phyloP scores from a whole-genome alignment of 176 grass and related monocot genomes.

The Phoenix roebelenii region DNA sequence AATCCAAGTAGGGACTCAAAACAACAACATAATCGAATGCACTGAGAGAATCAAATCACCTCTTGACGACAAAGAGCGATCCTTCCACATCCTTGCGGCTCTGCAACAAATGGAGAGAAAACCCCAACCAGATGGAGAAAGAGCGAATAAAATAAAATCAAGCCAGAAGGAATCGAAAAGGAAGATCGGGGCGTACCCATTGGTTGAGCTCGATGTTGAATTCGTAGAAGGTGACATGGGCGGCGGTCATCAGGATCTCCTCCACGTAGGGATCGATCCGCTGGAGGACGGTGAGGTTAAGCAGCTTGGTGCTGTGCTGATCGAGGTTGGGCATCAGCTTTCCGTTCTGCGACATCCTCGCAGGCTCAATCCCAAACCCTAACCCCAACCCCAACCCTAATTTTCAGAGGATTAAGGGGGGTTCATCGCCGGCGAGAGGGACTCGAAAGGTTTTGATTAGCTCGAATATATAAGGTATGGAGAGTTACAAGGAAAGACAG shows the following conservation, averaged over 20 bases:
- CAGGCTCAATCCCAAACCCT: too few species aligned
- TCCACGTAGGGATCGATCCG: constrained; percentile 84
- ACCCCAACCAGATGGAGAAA: constrained; percentile 2
- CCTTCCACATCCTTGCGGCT: constrained; percentile 93
- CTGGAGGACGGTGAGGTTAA: constrained; percentile 91
- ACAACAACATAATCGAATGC: too few species aligned
- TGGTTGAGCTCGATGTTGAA: constrained; percentile 93
- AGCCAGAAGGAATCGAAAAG: not conserved
- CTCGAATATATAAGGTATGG: too few species aligned
- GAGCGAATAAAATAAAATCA: not conserved
- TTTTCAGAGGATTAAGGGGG: too few species aligned
- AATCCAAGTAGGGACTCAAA: too few species aligned
- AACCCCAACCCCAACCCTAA: too few species aligned
- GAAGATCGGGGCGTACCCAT: constrained; percentile 35
- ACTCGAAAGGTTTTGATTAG: too few species aligned
- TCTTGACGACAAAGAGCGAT: constrained; percentile 88
- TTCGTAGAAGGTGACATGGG: constrained; percentile 82
- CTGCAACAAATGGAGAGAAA: constrained; percentile 25
- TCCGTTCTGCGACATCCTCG: constrained; percentile 37
- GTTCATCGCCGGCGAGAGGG: too few species aligned
- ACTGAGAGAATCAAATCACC: constrained; percentile 18
- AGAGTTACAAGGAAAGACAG: too few species aligned
- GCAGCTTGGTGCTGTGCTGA: constrained; percentile 56
- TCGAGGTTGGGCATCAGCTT: constrained; percentile 86
- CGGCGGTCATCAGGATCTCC: constrained; percentile 90